Evolutionary conservation across 1,284 basidiomycete species (phyloP).

Genomic region (Cystobasidiaceae sp.): DNA sequence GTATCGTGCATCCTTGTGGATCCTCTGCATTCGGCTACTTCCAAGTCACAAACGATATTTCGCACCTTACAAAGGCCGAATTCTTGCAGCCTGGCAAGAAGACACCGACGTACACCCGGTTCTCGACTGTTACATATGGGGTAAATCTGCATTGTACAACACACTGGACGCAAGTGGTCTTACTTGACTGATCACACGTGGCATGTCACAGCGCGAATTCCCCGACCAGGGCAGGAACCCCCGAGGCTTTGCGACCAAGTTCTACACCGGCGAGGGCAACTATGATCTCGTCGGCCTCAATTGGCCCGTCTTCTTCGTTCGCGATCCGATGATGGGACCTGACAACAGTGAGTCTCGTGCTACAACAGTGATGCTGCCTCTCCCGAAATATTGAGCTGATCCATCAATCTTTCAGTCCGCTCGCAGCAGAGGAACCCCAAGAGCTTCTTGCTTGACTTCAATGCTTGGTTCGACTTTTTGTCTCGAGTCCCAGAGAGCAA

Average conservation of each 20-base stretch:
- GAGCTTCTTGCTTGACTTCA: slow-evolving; percentile 41
- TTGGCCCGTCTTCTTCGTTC: slow-evolving; percentile 74
- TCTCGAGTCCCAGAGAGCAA: slow-evolving; percentile 46
- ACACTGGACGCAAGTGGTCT: too few species aligned
- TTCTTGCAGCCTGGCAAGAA: slow-evolving; percentile 41
- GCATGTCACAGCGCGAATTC: slow-evolving; percentile 41
- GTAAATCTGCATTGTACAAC: slow-evolving; percentile 29
- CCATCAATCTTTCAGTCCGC: slow-evolving; percentile 30
- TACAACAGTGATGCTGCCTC: neutral
- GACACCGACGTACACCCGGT: slow-evolving; percentile 41
- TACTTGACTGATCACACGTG: too few species aligned
- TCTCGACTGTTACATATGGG: slow-evolving; percentile 45
- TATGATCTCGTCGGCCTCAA: slow-evolving; percentile 74
- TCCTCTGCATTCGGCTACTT: slow-evolving; percentile 46
- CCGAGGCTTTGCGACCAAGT: slow-evolving; percentile 72
- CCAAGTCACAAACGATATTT: slow-evolving; percentile 44
- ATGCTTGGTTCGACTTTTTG: slow-evolving; percentile 48
- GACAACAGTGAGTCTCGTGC: slow-evolving; percentile 58
- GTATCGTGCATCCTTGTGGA: slow-evolving; percentile 46
- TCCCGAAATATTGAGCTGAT: neutral
- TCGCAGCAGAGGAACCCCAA: slow-evolving; percentile 46
- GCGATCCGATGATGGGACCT: slow-evolving; percentile 61
- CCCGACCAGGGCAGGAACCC: slow-evolving; percentile 70
- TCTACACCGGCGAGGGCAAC: slow-evolving; percentile 72
- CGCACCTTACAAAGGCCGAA: slow-evolving; percentile 44